Percentiles rank a stretch among this genome's conserved stretches.
Conservation (phyloP, 1,284 basidiomycete species). For the Ceratobasidium sp. region DNA sequence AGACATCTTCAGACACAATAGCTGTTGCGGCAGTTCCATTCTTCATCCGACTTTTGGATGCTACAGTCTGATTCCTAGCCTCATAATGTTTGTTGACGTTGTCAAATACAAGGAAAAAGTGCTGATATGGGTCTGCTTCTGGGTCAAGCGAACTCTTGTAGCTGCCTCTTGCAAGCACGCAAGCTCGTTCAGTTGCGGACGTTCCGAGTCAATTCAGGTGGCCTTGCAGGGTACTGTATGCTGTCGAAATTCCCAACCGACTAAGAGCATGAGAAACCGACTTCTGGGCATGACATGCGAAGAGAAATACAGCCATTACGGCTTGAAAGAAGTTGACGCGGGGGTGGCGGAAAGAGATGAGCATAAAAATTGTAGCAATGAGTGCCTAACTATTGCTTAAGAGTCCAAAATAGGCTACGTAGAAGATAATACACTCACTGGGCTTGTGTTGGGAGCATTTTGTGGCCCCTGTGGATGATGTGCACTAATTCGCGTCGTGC, state of each 20-base stretch:
- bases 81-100: constrained; percentile 19
- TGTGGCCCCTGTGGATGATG: too few relatives aligned
- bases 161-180: background rate
- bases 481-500: too few relatives aligned
- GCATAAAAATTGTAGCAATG: background rate
- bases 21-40: constrained; percentile 29
- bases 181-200: background rate
- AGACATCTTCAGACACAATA: constrained; percentile 8
- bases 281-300: constrained; percentile 20
- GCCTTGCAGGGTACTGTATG: background rate
- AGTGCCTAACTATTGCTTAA: too few relatives aligned
- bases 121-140: background rate
- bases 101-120: constrained; percentile 13
- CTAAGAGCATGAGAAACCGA: background rate
- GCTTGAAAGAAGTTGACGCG: constrained; percentile 16
- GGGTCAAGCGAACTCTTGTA: background rate
- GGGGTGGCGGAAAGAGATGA: constrained; percentile 6
- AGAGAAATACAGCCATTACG: constrained; percentile 6
- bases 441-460: too few relatives aligned
- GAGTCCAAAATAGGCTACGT: too few relatives aligned
- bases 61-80: background rate
- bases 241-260: background rate
- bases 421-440: too few relatives aligned
- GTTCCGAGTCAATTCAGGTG: background rate
- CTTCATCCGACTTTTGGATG: background rate